A percentile compares a stretch with the other conserved stretches of the same genome.
Evolutionary conservation across 768 basidiomycete species (phyloP).

Genomic region (Naganishia vishniacii): DNA sequence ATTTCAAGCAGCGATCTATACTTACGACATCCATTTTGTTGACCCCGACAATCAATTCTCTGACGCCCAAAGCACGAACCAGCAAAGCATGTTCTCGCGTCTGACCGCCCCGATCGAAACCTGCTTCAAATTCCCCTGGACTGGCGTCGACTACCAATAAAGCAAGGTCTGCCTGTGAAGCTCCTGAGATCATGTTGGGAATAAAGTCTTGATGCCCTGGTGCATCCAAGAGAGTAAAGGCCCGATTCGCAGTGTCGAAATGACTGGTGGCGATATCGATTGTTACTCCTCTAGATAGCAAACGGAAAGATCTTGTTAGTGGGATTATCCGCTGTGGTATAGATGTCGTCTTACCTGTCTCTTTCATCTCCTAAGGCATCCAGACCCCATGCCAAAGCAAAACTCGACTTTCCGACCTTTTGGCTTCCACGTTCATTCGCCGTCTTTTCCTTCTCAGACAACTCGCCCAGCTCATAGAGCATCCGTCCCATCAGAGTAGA

Average conservation of each 20-base stretch:
- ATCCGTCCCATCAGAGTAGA: conserved; percentile 94
- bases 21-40: conserved; percentile 90
- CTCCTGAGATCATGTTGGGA: conserved; percentile 99
- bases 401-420: conserved; percentile 87
- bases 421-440: conserved; percentile 84
- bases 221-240: conserved; percentile 90
- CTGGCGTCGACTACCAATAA: conserved; percentile 86
- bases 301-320: not conserved
- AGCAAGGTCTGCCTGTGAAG: conserved; percentile 92
- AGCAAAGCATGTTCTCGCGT: conserved; percentile 90
- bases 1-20: conserved; percentile 5
- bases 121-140: conserved; percentile 89
- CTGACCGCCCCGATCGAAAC: conserved; percentile 89
- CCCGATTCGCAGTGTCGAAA: conserved; percentile 64
- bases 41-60: conserved; percentile 82
- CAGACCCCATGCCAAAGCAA: conserved; percentile 96
- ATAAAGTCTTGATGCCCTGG: conserved; percentile 97
- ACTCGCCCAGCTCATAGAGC: conserved; percentile 79
- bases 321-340: not conserved
- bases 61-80: conserved; percentile 84
- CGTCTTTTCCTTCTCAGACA: conserved; percentile 76
- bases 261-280: conserved; percentile 91
- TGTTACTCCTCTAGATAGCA: conserved; percentile 72
- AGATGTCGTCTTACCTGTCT: conserved; percentile 60
- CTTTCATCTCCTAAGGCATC: conserved; percentile 90